phyloP scores from a whole-genome alignment of 1,139 yeast species.

The Yamadazyma aaseri region DNA sequence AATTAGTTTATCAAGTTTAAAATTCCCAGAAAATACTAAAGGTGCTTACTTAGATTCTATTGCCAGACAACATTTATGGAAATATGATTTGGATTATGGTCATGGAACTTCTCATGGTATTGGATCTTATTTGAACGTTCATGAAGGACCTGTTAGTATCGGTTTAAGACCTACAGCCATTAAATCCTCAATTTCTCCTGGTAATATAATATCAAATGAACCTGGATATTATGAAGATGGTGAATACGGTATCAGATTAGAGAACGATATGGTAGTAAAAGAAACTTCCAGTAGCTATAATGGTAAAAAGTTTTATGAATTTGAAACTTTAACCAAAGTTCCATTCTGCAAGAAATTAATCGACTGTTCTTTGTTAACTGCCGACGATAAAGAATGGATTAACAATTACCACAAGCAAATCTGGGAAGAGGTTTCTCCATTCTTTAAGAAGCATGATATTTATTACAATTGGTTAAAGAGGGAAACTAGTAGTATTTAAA shows the following conservation, averaged over 20 bases:
- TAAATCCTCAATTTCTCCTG: slow-evolving; percentile 52
- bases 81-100: slow-evolving; percentile 80
- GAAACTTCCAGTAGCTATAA: slow-evolving; percentile 43
- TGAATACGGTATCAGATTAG: slow-evolving; percentile 90
- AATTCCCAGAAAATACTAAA: slow-evolving; percentile 84
- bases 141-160: slow-evolving; percentile 95
- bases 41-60: slow-evolving; percentile 82
- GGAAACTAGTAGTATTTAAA: slow-evolving; percentile 46
- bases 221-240: slow-evolving; percentile 96
- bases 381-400: slow-evolving; percentile 65
- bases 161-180: slow-evolving; percentile 62
- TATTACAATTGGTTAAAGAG: slow-evolving; percentile 73
- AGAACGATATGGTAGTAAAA: slow-evolving; percentile 70
- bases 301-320: slow-evolving; percentile 63
- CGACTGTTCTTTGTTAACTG: slow-evolving; percentile 38
- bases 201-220: slow-evolving; percentile 86
- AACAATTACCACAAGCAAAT: slow-evolving; percentile 66
- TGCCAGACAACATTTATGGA: slow-evolving; percentile 91
- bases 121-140: slow-evolving; percentile 89
- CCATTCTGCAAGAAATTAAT: slow-evolving; percentile 55
- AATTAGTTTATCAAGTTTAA: slow-evolving; percentile 70
- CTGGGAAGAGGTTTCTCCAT: slow-evolving; percentile 53
- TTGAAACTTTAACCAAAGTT: slow-evolving; percentile 86
- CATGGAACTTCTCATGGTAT: slow-evolving; percentile 99
- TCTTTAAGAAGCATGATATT: slow-evolving; percentile 48